Evolutionary conservation across 140 eudicot genomes (phyloP).

Genomic region (Eryngium alpinum): DNA sequence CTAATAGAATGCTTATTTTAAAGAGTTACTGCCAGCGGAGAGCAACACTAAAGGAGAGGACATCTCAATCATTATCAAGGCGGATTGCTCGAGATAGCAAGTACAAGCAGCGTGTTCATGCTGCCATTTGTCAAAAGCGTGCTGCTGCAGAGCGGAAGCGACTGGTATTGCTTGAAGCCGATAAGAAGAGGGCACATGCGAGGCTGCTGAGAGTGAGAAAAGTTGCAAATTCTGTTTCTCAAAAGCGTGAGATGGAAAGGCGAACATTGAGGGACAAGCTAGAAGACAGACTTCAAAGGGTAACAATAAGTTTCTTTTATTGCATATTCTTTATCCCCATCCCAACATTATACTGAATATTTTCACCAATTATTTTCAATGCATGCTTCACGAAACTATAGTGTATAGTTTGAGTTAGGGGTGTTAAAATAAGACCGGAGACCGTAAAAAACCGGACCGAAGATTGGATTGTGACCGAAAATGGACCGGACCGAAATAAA

Average conservation of each 20-base stretch:
- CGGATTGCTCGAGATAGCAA: constrained; percentile 58
- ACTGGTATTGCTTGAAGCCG: constrained; percentile 56
- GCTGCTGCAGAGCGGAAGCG: constrained; percentile 74
- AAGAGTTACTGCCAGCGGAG: constrained; percentile 58
- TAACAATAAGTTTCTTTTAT: constrained; percentile 15
- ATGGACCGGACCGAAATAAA: too few species aligned
- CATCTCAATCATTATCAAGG: constrained; percentile 55
- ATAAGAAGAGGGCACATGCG: constrained; percentile 54
- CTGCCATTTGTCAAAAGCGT: constrained; percentile 72
- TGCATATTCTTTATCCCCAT: neutral
- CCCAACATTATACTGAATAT: neutral
- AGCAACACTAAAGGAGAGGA: constrained; percentile 62
- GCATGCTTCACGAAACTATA: neutral
- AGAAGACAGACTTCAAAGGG: constrained; percentile 68
- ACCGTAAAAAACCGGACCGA: too few species aligned
- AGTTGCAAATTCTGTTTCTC: constrained; percentile 46
- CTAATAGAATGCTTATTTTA: constrained; percentile 65
- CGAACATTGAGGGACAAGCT: constrained; percentile 56
- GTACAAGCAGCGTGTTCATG: constrained; percentile 72
- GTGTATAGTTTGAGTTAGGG: too few species aligned
- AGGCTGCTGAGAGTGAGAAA: constrained; percentile 48
- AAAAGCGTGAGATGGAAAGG: constrained; percentile 68
- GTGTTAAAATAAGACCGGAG: too few species aligned
- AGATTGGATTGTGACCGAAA: too few species aligned
- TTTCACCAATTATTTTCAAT: neutral